Base-by-base conservation (phyloP, 2,329 filamentous ascomycete species). In the Cercospora janseana region DNA sequence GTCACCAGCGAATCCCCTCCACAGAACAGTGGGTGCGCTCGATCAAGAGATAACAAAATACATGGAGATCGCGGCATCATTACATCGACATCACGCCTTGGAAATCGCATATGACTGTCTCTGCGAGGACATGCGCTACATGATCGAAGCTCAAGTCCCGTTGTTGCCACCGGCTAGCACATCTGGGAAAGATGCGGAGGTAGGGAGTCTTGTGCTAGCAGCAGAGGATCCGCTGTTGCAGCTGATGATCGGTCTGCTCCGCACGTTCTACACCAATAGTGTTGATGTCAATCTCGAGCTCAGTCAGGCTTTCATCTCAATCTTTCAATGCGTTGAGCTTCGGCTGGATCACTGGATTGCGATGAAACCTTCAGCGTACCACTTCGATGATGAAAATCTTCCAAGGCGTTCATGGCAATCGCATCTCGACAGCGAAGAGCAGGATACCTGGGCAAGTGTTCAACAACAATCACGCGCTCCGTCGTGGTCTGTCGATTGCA, bases 301-400 rank as follows among this genome's bases (percentile, higher is more conserved):
- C 1, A 97, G 92, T 0, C 88, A 94, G 62, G 80, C 87, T 1
- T 76, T 97, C 34, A 80, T 94, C 21, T 86, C 88, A 58, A 75
- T 98, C 31, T 87, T 87, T 8, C 83, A 87, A 1, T 97, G 93
- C 60, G 87, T 89, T 4, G 87, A 88, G 56, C 85, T 95, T 64
- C 82, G 84, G 15, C 77, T 96, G 9, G 89, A 96, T 63, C 87
- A 87, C n/a, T 98, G 93, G 92, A 74, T 97, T 23, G 75, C 92
- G 72, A n/a, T 63, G 2, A 37, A 61, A 43, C 50, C 60, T n/a
- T 38, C 50, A n/a, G 37, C 31, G 10, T 62, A 62, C 26, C 40
- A 37, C 3, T 59, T 57, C 26, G 55, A 61, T 10, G 49, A 51
- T 51, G 73, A 75, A 6, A 21, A 37, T 12, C 76, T 77, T 10